These are phyloP conservation scores for Trametes pubescens DNA, from an alignment of 1,284 basidiomycete genomes.

Conservation along the genomic window DNA sequence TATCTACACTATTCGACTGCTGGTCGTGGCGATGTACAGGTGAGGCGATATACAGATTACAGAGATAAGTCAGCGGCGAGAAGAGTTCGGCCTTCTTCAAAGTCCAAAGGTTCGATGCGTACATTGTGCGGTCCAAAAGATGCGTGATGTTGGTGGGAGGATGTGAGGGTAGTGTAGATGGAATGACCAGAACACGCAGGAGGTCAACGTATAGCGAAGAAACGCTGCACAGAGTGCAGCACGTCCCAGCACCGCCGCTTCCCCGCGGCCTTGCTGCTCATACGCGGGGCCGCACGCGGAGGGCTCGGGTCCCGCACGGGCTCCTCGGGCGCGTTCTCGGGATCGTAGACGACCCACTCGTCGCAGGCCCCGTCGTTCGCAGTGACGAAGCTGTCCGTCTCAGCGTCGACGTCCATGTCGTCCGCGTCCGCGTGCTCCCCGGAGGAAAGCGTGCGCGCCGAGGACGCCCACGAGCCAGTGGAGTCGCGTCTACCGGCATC, in stretches of 20 bases:
- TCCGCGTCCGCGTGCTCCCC: neutral
- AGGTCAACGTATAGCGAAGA: neutral
- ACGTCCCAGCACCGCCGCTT: conserved; percentile 18
- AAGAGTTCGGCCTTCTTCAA: neutral
- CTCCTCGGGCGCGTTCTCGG: neutral
- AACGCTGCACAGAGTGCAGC: neutral
- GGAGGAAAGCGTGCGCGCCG: neutral
- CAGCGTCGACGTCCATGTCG: neutral
- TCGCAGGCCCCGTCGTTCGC: conserved; percentile 4
- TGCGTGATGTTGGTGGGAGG: neutral
- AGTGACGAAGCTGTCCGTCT: conserved; percentile 9
- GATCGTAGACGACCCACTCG: conserved; percentile 8
- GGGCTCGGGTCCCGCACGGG: neutral
- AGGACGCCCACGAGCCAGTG: neutral
- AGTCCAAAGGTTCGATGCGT: neutral
- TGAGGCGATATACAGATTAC: neutral
- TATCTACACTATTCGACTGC: conserved; percentile 6
- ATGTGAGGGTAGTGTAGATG: too few species aligned
- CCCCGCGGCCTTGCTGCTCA: neutral
- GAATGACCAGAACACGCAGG: neutral
- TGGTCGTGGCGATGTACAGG: neutral
- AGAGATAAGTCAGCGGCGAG: neutral
- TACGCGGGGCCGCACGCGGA: neutral
- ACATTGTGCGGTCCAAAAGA: too few species aligned
- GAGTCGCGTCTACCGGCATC: neutral